Conservation (phyloP, 2,329 filamentous ascomycete species). For the Canariomyces notabilis region DNA sequence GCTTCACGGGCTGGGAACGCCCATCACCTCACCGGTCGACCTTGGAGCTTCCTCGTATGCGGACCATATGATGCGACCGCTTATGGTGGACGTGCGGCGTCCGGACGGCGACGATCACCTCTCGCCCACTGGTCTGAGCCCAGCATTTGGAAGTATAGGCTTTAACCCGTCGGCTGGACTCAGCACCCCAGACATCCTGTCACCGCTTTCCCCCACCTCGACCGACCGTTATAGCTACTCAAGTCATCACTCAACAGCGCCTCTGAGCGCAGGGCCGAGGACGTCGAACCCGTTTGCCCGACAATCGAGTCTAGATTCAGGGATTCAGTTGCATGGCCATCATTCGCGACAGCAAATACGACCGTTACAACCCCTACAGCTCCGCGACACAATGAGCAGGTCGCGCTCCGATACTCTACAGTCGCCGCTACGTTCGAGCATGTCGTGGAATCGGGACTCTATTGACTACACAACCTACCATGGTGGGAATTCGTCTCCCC, state of each 20-base stretch:
- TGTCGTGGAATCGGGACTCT: conserved; percentile 59
- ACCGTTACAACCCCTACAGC: conserved; percentile 53
- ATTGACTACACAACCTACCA: conserved; percentile 54
- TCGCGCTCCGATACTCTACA: conserved; percentile 54
- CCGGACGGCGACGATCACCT: conserved; percentile 60
- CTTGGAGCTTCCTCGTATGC: conserved; percentile 46
- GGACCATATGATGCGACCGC: conserved; percentile 59
- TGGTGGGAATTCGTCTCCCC: conserved; percentile 41
- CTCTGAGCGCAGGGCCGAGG: conserved; percentile 44
- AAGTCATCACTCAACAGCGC: conserved; percentile 40
- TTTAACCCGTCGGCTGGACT: conserved; percentile 53
- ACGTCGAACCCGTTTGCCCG: conserved; percentile 50
- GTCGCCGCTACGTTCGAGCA: conserved; percentile 54
- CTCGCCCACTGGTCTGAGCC: conserved; percentile 62
- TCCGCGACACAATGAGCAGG: conserved; percentile 52
- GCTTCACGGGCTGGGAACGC: conserved; percentile 46
- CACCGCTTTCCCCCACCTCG: conserved; percentile 51
- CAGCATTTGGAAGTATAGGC: conserved; percentile 61
- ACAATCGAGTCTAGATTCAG: conserved; percentile 42
- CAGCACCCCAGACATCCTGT: conserved; percentile 50
- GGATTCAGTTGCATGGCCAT: conserved; percentile 42
- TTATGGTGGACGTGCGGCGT: conserved; percentile 65
- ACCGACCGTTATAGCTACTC: conserved; percentile 52
- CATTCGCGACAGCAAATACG: conserved; percentile 43
- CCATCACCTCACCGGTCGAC: conserved; percentile 45